These are phyloP conservation scores for Paramyrothecium roridum DNA, from an alignment of 2,329 filamentous ascomycete genomes.

Conservation along the genomic window DNA sequence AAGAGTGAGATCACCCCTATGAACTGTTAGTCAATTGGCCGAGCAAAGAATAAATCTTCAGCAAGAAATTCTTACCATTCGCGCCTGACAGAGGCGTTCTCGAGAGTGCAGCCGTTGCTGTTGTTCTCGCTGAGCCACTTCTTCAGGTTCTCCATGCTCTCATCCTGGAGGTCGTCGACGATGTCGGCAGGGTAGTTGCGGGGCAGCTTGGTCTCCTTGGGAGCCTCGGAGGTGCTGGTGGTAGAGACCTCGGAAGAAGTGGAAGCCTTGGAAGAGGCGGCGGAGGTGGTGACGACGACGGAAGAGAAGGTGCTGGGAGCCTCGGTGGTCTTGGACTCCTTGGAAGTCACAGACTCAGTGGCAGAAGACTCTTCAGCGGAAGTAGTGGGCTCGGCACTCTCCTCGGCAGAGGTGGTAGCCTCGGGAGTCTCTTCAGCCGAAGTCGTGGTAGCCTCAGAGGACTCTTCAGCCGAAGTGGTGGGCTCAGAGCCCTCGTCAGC, in stretches of 20 bases:
- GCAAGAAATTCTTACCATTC: neutral
- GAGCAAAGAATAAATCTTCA: neutral
- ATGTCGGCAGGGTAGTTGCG: constrained; percentile 10
- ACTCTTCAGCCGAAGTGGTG: neutral
- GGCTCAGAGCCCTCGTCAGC: neutral
- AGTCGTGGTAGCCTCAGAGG: neutral
- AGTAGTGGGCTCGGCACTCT: neutral
- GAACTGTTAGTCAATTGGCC: neutral
- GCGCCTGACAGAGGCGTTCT: constrained; percentile 5
- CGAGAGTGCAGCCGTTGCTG: constrained; percentile 9
- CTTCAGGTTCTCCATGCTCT: constrained; percentile 8
- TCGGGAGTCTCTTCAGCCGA: neutral
- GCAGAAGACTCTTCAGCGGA: neutral
- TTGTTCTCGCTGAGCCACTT: constrained; percentile 6
- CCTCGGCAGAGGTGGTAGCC: neutral
- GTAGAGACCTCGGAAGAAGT: neutral
- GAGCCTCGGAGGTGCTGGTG: neutral
- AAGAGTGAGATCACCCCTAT: neutral
- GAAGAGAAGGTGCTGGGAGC: neutral
- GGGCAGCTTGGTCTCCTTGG: neutral
- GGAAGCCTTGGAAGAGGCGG: neutral
- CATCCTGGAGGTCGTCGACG: constrained; percentile 9
- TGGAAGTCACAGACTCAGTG: neutral
- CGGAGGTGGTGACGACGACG: neutral
- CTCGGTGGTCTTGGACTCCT: neutral